phyloP scores from a whole-genome alignment of 345 rosid species.

The Kandelia obovata region DNA sequence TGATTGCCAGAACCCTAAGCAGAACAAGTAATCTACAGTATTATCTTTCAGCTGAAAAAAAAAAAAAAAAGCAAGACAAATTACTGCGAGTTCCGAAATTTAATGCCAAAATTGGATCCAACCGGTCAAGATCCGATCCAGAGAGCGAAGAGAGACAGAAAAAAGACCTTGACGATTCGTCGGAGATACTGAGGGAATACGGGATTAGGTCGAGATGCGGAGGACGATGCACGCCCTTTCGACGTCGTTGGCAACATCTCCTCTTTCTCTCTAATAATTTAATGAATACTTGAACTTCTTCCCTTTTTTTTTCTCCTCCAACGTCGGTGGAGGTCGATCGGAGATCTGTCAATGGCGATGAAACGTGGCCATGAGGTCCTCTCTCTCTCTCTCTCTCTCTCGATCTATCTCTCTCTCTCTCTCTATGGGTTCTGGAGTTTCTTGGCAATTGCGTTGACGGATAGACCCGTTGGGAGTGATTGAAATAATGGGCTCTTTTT shows the following conservation, averaged over 20 bases:
- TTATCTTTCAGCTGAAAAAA: too few relatives aligned
- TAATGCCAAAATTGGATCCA: neutral
- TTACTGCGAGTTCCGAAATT: neutral
- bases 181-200: conserved; percentile 84
- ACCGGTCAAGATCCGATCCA: conserved; percentile 30
- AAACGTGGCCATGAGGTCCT: conserved; percentile 29
- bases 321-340: conserved; percentile 8
- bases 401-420: neutral
- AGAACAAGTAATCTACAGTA: too few relatives aligned
- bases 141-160: neutral
- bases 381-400: neutral
- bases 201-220: conserved; percentile 64
- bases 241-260: conserved; percentile 81
- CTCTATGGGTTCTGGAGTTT: too few relatives aligned
- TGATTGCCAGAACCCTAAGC: too few relatives aligned
- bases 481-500: too few relatives aligned
- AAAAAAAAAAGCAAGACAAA: too few relatives aligned
- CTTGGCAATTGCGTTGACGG: neutral
- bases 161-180: conserved; percentile 83
- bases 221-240: conserved; percentile 71
- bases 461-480: neutral
- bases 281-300: too few relatives aligned
- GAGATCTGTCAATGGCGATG: conserved; percentile 36
- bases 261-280: conserved; percentile 5
- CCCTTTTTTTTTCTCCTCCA: too few relatives aligned